These are phyloP conservation scores for Lippia alba DNA, from an alignment of 305 asterid genomes.

Conservation along the genomic window DNA sequence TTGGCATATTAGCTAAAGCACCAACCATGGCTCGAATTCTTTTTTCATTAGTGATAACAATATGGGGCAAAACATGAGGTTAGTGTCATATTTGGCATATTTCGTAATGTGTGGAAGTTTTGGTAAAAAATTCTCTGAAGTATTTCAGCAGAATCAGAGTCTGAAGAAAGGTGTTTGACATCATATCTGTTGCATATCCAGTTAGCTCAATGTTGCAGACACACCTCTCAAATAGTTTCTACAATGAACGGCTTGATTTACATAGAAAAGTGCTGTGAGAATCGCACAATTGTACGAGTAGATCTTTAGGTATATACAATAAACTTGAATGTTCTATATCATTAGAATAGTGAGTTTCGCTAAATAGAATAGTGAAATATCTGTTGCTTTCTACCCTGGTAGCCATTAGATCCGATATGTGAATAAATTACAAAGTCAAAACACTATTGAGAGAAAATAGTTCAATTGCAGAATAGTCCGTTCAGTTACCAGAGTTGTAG, in stretches of 20 bases:
- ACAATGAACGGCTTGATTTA: background rate
- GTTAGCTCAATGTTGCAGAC: slow-evolving; percentile 12
- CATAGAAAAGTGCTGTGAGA: background rate
- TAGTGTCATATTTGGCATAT: background rate
- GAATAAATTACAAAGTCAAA: background rate
- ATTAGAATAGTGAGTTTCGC: background rate
- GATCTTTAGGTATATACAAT: background rate
- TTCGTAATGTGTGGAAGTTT: background rate
- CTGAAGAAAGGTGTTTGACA: slow-evolving; percentile 9
- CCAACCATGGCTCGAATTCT: slow-evolving; percentile 12
- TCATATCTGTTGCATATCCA: background rate
- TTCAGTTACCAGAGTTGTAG: background rate
- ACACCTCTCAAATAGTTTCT: slow-evolving; percentile 17
- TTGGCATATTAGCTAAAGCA: background rate
- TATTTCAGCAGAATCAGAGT: background rate
- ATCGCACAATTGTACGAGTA: background rate
- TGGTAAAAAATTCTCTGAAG: background rate
- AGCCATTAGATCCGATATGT: background rate
- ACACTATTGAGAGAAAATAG: too few relatives aligned
- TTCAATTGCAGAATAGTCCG: background rate
- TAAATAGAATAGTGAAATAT: background rate
- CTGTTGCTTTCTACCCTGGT: background rate
- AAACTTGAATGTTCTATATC: slow-evolving; percentile 4
- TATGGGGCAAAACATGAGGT: slow-evolving; percentile 18
- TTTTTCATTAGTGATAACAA: background rate